Base-by-base conservation (phyloP, 2,329 filamentous ascomycete species). In the Claviceps quebecensis region DNA sequence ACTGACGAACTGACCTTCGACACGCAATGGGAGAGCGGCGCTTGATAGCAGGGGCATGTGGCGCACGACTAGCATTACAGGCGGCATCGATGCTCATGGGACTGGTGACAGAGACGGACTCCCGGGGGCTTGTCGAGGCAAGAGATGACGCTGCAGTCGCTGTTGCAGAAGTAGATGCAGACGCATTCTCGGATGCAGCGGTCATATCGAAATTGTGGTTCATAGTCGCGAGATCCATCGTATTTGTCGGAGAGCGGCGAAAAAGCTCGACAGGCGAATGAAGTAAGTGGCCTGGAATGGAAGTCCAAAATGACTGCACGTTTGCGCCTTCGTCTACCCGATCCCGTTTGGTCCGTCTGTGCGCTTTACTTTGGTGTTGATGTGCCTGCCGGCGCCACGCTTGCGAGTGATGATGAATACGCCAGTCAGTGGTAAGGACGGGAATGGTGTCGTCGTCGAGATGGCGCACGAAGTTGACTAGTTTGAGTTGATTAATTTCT, bases 11-110 rank as follows among this genome's bases (percentile, higher is more conserved):
- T 55, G 63, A 76, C 74, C 73, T 73, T 63, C 72, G 68, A 58
- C 75, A 78, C 52, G 75, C 75, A 58, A 77, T 74, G 26, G 72
- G 67, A 40, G 74, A 71, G 61, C 72, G 68, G 48, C 74, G 70
- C 61, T 74, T 76, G 59, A 75, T 69, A 45, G 52, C 55, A 5
- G 60, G 46, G 44, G 48, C 53, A 38, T 45, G 50, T 47, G 34
- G 51, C 29, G 52, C 37, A 46, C 45, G 17, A 34, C 39, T 47
- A 11, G 16, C 37, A 50, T 48, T 49, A 39, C 44, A 26, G 13
- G 38, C 17, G 34, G 45, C 26, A 5, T 52, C 45, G 29, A 43
- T 37, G 19, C 50, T 52, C 45, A 47, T 41, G 17, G 50, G 45
- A 41, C 50, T 51, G n/a, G 38, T 36, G 11, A 47, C 46, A n/a